phyloP scores from a whole-genome alignment of 1,139 yeast species.

The Hansenula lynferdii region DNA sequence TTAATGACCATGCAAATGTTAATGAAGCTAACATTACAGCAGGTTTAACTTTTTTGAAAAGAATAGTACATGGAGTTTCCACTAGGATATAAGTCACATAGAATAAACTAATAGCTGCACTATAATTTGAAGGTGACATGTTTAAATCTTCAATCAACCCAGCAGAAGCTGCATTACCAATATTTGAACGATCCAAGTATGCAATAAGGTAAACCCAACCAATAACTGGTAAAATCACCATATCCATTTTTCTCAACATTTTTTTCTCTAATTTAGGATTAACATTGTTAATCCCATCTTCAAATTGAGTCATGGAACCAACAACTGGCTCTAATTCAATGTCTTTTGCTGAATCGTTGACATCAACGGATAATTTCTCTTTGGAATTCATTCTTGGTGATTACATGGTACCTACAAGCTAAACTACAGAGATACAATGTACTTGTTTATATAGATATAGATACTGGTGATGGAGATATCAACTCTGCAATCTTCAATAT shows the following conservation, averaged over 20 bases:
- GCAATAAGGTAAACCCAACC: neutral
- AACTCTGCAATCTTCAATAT: too few species aligned
- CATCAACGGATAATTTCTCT: neutral
- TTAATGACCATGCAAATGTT: slow-evolving; percentile 34
- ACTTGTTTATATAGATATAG: too few species aligned
- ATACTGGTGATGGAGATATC: too few species aligned
- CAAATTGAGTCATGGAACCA: neutral
- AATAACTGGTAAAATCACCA: neutral
- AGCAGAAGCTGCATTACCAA: slow-evolving; percentile 42
- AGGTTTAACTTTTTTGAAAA: slow-evolving; percentile 40
- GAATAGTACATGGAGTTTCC: slow-evolving; percentile 38
- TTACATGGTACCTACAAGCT: too few species aligned
- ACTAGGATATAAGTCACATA: slow-evolving; percentile 10
- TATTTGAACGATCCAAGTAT: slow-evolving; percentile 22
- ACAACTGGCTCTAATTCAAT: neutral
- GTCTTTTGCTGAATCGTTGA: neutral
- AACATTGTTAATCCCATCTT: neutral
- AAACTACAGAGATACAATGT: too few species aligned
- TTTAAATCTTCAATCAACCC: slow-evolving; percentile 39
- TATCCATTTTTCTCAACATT: neutral
- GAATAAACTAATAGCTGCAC: slow-evolving; percentile 37
- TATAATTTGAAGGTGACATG: slow-evolving; percentile 35
- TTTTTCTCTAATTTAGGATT: neutral
- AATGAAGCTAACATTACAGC: slow-evolving; percentile 31
- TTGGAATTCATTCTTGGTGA: too few species aligned